phyloP scores from a whole-genome alignment of 371 early-diverging fungal genomes.

The Mortierella sp. region DNA sequence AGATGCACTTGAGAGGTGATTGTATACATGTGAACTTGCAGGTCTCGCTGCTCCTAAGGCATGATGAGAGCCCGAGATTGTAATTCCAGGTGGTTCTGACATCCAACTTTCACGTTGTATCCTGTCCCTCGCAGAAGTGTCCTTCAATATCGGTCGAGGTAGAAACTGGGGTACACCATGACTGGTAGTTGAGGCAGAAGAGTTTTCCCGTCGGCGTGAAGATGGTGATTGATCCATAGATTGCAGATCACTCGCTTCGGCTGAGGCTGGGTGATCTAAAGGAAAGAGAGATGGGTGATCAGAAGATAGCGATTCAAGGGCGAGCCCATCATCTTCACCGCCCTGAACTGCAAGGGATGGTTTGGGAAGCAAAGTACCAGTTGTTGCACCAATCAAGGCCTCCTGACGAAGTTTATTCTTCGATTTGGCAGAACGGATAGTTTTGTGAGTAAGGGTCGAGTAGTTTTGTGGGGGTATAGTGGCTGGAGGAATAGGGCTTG shows the following conservation, averaged over 20 bases:
- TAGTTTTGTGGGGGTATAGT: slow-evolving; percentile 28
- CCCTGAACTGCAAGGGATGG: slow-evolving; percentile 1
- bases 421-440: slow-evolving; percentile 37
- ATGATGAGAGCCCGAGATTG: slow-evolving; percentile 5
- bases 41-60: slow-evolving; percentile 1
- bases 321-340: background rate
- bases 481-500: slow-evolving; percentile 2
- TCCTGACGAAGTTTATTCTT: slow-evolving; percentile 41
- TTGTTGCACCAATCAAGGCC: slow-evolving; percentile 29
- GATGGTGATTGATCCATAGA: slow-evolving; percentile 5
- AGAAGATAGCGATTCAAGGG: slow-evolving; percentile 7
- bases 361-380: slow-evolving; percentile 31
- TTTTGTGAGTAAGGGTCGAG: slow-evolving; percentile 40
- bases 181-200: slow-evolving; percentile 1
- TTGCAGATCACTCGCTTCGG: background rate
- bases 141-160: slow-evolving; percentile 51
- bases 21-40: slow-evolving; percentile 6
- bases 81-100: slow-evolving; percentile 35
- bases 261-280: background rate
- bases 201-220: slow-evolving; percentile 25
- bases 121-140: slow-evolving; percentile 45
- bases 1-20: background rate
- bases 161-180: slow-evolving; percentile 9
- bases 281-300: background rate
- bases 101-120: slow-evolving; percentile 47